These are phyloP conservation scores for Pseudogymnoascus sp. DNA, from an alignment of 2,329 filamentous ascomycete genomes.

Conservation along the genomic window DNA sequence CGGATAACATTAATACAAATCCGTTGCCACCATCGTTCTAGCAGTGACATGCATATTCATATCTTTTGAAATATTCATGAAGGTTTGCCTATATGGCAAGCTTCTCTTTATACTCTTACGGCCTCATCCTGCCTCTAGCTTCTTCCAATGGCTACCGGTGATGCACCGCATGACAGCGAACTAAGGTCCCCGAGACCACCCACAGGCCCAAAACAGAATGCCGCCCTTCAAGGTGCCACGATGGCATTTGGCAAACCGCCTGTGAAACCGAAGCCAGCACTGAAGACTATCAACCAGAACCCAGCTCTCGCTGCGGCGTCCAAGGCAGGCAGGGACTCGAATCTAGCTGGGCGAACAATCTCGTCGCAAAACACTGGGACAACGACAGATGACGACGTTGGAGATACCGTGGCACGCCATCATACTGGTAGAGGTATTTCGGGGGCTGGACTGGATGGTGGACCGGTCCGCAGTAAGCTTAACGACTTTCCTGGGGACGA, in stretches of 20 bases:
- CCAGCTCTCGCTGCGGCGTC: constrained; percentile 39
- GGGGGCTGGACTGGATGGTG: constrained; percentile 15
- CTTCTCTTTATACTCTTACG: neutral
- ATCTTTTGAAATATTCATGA: neutral
- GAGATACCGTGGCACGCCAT: neutral
- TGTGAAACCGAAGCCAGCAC: constrained; percentile 33
- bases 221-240: constrained; percentile 43
- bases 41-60: constrained; percentile 6
- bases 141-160: constrained; percentile 7
- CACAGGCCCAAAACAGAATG: constrained; percentile 26
- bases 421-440: neutral
- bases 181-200: neutral
- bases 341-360: constrained; percentile 11
- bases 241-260: constrained; percentile 41
- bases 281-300: constrained; percentile 3
- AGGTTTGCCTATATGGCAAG: constrained; percentile 4
- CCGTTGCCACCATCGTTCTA: neutral
- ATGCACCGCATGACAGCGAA: neutral
- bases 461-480: constrained; percentile 13
- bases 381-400: constrained; percentile 8
- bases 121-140: neutral
- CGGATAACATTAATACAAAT: neutral
- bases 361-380: constrained; percentile 12
- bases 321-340: constrained; percentile 28
- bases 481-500: neutral